phyloP scores from a whole-genome alignment of 345 rosid species.

The Trapa incisa region DNA sequence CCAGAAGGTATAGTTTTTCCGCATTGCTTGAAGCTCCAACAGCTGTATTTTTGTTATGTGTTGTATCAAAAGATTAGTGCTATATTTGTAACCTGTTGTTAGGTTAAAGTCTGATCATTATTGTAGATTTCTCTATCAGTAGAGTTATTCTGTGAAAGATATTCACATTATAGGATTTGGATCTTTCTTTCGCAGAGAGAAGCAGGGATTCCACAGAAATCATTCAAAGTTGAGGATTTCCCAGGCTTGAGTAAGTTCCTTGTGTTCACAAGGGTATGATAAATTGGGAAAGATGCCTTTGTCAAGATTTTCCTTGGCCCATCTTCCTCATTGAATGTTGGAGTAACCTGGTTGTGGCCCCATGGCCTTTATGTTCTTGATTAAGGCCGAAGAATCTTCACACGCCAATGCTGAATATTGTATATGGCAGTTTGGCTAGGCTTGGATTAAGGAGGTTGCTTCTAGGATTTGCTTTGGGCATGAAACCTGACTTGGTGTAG shows the following conservation, averaged over 20 bases:
- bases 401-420: not conserved
- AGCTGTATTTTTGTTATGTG: not conserved
- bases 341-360: not conserved
- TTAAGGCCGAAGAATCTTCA: not conserved
- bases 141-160: not conserved
- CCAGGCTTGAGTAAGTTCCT: conserved; percentile 81
- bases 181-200: conserved; percentile 45
- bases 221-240: conserved; percentile 73
- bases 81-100: not conserved
- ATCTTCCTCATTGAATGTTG: not conserved
- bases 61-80: not conserved
- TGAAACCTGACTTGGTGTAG: not conserved
- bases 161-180: not conserved
- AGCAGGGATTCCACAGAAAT: conserved; percentile 64
- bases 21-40: not conserved
- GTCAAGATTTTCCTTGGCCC: not conserved
- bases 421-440: not conserved
- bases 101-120: not conserved
- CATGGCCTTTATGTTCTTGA: not conserved
- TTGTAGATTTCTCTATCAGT: not conserved
- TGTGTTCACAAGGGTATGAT: not conserved
- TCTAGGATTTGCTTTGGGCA: not conserved
- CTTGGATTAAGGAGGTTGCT: not conserved
- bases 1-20: conserved; percentile 47
- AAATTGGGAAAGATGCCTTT: not conserved